phyloP scores from a whole-genome alignment of 2,329 filamentous ascomycete genomes.

The Ramularia collo-cygni region DNA sequence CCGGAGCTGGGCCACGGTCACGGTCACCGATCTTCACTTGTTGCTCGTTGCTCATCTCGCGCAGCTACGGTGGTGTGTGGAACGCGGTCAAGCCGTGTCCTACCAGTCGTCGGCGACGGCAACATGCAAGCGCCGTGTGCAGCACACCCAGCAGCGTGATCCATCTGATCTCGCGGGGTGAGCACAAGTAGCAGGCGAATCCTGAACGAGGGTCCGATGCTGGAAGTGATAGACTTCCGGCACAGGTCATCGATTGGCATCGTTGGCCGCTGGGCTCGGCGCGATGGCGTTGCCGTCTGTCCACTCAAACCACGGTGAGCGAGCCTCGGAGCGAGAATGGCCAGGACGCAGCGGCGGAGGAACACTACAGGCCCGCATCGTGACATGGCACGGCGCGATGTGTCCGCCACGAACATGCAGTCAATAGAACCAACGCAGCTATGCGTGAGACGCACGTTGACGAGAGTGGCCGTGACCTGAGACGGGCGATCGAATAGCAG shows the following conservation, averaged over 20 bases:
- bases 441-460: neutral
- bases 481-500: slow-evolving; percentile 8
- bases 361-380: neutral
- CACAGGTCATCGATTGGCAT: slow-evolving; percentile 13
- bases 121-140: slow-evolving; percentile 1
- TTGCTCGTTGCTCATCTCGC: slow-evolving; percentile 8
- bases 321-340: neutral
- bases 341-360: no score
- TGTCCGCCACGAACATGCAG: neutral
- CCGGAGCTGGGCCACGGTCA: slow-evolving; percentile 9
- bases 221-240: slow-evolving; percentile 11
- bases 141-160: slow-evolving; percentile 1
- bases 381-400: neutral
- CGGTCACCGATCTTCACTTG: slow-evolving; percentile 9
- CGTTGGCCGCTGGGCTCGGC: slow-evolving; percentile 8
- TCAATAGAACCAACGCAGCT: no score
- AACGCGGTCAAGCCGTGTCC: slow-evolving; percentile 4
- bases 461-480: slow-evolving; percentile 4
- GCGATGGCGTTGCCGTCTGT: slow-evolving; percentile 8
- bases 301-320: slow-evolving; percentile 4
- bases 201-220: slow-evolving; percentile 9
- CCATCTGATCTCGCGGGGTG: slow-evolving; percentile 5
- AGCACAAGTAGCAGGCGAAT: slow-evolving; percentile 6
- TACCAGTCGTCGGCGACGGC: slow-evolving; percentile 3
- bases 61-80: slow-evolving; percentile 5